These are phyloP conservation scores for Ophiostoma sp. DNA, from an alignment of 2,329 filamentous ascomycete species.

Conservation along the genomic window DNA sequence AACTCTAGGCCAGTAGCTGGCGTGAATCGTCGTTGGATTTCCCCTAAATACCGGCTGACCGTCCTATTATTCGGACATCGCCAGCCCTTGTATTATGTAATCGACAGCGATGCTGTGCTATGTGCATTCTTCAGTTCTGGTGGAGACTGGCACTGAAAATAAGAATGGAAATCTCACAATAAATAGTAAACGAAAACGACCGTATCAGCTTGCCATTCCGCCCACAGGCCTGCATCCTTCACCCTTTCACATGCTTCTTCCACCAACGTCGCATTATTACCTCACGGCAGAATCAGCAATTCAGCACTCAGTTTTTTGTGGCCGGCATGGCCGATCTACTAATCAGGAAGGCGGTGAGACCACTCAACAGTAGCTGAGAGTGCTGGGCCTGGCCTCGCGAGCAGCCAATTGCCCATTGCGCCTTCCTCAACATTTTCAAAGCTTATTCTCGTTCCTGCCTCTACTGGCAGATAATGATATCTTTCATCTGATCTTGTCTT, in stretches of 20 bases:
- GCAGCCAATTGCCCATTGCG: background rate
- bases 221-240: background rate
- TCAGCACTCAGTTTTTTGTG: background rate
- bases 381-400: background rate
- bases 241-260: background rate
- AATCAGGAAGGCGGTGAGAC: background rate
- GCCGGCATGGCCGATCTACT: conserved; percentile 7
- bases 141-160: background rate
- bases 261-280: background rate
- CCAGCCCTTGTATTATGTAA: background rate
- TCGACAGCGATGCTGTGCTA: too few species aligned
- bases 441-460: background rate
- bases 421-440: conserved; percentile 17
- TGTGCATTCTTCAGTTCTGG: background rate
- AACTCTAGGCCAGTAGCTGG: background rate
- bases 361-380: background rate
- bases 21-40: too few species aligned
- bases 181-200: background rate
- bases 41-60: too few species aligned
- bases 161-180: background rate
- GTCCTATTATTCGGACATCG: background rate
- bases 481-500: background rate
- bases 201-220: background rate
- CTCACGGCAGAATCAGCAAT: background rate
- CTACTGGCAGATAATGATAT: background rate